Conservation (phyloP, 2,329 filamentous ascomycete genomes). For the Orbilia ellipsospora region DNA sequence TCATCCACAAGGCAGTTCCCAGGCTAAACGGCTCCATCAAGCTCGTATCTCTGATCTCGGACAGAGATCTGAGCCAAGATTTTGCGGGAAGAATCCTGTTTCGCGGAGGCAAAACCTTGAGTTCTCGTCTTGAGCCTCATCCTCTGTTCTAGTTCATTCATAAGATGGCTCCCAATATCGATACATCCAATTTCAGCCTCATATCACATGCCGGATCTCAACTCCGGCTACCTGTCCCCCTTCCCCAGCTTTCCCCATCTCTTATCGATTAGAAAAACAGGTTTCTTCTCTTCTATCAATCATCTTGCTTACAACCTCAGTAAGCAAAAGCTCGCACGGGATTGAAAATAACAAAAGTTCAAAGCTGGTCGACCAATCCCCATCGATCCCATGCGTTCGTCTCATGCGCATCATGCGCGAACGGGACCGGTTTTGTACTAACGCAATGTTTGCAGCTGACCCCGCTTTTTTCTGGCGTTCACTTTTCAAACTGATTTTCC, state of each 20-base stretch:
- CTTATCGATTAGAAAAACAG: slow-evolving; percentile 30
- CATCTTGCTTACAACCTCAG: too few species aligned
- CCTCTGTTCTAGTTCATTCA: background rate
- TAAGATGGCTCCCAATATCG: background rate
- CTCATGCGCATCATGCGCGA: slow-evolving; percentile 42
- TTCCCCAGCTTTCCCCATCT: background rate
- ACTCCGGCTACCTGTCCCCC: slow-evolving; percentile 3
- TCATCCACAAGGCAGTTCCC: slow-evolving; percentile 37
- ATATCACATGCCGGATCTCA: slow-evolving; percentile 28
- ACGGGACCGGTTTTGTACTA: too few species aligned
- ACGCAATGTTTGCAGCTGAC: slow-evolving; percentile 48
- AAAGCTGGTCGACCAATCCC: slow-evolving; percentile 4
- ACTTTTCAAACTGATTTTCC: slow-evolving; percentile 7
- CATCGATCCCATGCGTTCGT: slow-evolving; percentile 49
- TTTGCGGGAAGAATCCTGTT: slow-evolving; percentile 26
- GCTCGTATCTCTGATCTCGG: too few species aligned
- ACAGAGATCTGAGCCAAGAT: background rate
- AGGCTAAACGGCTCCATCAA: slow-evolving; percentile 16
- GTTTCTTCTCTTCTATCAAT: background rate
- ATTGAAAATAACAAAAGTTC: slow-evolving; percentile 1
- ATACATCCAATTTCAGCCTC: background rate
- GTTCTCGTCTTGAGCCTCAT: slow-evolving; percentile 10
- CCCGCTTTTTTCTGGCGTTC: slow-evolving; percentile 47
- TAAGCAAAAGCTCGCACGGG: slow-evolving; percentile 3
- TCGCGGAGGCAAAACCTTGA: background rate